Evolutionary conservation across 2,329 filamentous ascomycete genomes (phyloP).

Genomic region (Nothophaeocryptopus gaeumannii): DNA sequence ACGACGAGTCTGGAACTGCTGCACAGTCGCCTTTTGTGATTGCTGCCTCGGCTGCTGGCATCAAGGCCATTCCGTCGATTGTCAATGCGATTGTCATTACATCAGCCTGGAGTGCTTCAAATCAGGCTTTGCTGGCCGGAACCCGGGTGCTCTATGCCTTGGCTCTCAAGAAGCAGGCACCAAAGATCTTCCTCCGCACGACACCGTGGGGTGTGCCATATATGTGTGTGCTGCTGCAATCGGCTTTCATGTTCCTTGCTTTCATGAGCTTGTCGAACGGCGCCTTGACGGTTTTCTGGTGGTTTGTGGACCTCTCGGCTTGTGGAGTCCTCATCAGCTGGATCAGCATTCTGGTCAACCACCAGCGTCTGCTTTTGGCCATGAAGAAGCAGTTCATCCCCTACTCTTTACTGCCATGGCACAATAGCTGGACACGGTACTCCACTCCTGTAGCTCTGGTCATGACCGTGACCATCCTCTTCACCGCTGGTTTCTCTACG

Average conservation of each 20-base stretch:
- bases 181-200: constrained; percentile 47
- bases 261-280: constrained; percentile 36
- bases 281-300: constrained; percentile 64
- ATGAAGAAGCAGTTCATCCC: constrained; percentile 29
- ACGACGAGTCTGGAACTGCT: constrained; percentile 34
- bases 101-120: constrained; percentile 59
- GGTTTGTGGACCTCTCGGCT: constrained; percentile 61
- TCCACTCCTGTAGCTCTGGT: constrained; percentile 34
- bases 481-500: constrained; percentile 30
- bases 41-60: constrained; percentile 58
- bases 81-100: constrained; percentile 68
- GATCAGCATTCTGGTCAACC: constrained; percentile 36
- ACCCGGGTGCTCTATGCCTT: constrained; percentile 54
- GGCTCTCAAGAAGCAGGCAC: constrained; percentile 64
- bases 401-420: constrained; percentile 25
- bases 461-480: constrained; percentile 30
- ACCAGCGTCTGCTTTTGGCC: constrained; percentile 26
- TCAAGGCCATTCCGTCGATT: constrained; percentile 58
- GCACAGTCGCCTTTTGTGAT: constrained; percentile 55
- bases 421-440: constrained; percentile 40
- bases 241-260: constrained; percentile 29
- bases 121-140: constrained; percentile 53
- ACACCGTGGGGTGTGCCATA: constrained; percentile 27
- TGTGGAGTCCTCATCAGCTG: constrained; percentile 64
- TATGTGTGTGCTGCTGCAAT: constrained; percentile 27